Evolutionary conservation across 2,329 filamentous ascomycete genomes (phyloP).

Genomic region (Chaetomiaceae sp.): DNA sequence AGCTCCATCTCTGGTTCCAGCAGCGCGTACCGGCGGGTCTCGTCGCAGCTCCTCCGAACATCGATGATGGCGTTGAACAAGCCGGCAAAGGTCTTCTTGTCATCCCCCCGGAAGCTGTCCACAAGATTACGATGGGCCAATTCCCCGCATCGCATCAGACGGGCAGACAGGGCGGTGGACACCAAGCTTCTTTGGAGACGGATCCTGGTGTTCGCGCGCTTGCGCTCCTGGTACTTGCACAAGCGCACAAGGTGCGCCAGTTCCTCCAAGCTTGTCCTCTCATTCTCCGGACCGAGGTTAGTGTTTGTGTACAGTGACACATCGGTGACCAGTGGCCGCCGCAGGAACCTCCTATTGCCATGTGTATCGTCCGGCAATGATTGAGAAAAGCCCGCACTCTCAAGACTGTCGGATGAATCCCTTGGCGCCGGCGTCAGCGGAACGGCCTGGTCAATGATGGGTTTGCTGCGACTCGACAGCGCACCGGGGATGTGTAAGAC

Average conservation of each 20-base stretch:
- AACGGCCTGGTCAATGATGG: conserved; percentile 42
- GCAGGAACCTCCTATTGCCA: conserved; percentile 39
- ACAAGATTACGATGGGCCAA: conserved; percentile 69
- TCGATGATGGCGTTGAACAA: conserved; percentile 74
- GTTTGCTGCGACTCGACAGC: conserved; percentile 38
- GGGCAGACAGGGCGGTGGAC: conserved; percentile 67
- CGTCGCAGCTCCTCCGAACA: conserved; percentile 70
- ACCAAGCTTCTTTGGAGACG: conserved; percentile 69
- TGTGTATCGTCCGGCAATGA: conserved; percentile 37
- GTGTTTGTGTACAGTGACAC: conserved; percentile 60
- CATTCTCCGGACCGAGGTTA: conserved; percentile 52
- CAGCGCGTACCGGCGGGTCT: conserved; percentile 62
- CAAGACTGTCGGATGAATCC: conserved; percentile 24
- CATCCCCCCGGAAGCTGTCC: conserved; percentile 70
- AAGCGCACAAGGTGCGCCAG: conserved; percentile 71
- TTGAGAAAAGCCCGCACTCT: conserved; percentile 26
- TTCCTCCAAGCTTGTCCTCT: conserved; percentile 67
- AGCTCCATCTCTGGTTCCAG: conserved; percentile 66
- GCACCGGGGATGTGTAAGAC: conserved; percentile 33
- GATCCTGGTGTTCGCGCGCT: conserved; percentile 65
- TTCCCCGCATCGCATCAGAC: conserved; percentile 68
- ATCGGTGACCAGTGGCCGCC: conserved; percentile 57
- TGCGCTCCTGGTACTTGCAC: conserved; percentile 76
- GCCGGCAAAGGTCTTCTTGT: conserved; percentile 69
- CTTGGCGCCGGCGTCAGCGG: conserved; percentile 23